Conservation (phyloP, 192 early-diverging fungal species). For the Allomyces javanicus region DNA sequence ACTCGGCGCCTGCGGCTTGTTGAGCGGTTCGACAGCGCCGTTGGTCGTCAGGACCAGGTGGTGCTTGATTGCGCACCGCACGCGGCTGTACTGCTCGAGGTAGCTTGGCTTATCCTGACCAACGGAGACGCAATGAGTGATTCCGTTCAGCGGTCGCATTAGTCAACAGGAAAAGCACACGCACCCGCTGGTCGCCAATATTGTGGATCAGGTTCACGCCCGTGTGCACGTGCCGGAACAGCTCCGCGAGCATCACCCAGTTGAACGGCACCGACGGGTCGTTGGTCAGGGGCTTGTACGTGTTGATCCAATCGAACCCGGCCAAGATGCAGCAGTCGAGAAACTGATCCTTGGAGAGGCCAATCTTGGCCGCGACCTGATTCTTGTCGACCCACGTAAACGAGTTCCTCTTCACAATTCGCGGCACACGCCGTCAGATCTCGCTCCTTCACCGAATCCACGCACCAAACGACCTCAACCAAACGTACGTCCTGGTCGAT, state of each 20-base stretch:
- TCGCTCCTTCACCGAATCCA: background rate
- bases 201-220: background rate
- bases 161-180: background rate
- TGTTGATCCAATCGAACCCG: slow-evolving; percentile 52
- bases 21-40: slow-evolving; percentile 47
- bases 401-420: slow-evolving; percentile 25
- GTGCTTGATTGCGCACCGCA: slow-evolving; percentile 46
- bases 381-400: slow-evolving; percentile 46
- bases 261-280: slow-evolving; percentile 39
- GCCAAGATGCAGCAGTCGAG: slow-evolving; percentile 62
- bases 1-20: slow-evolving; percentile 35
- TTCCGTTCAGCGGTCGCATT: too few species aligned
- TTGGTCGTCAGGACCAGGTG: slow-evolving; percentile 51
- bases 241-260: slow-evolving; percentile 12
- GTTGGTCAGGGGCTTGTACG: slow-evolving; percentile 41
- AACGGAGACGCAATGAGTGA: slow-evolving; percentile 24
- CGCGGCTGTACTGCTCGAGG: slow-evolving; percentile 47
- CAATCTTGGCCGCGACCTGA: slow-evolving; percentile 31
- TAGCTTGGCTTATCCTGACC: slow-evolving; percentile 46
- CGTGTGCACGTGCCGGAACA: background rate
- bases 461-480: background rate
- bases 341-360: slow-evolving; percentile 44
- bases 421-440: background rate
- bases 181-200: background rate
- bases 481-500: slow-evolving; percentile 31